phyloP scores from a whole-genome alignment of 768 basidiomycete genomes.

The Arthromyces matolae region DNA sequence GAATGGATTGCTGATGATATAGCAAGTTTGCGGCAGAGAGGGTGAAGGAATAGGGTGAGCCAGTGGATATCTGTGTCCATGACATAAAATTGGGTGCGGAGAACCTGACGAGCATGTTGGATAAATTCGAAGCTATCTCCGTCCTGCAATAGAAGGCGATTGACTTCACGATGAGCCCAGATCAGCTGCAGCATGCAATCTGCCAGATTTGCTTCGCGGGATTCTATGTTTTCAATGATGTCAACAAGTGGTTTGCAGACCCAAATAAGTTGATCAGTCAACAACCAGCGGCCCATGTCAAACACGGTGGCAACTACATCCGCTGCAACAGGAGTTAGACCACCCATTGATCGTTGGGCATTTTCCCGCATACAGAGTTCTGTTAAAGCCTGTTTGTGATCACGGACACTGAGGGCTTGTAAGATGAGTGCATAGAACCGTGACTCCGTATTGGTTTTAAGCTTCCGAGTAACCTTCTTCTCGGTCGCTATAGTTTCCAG shows the following conservation, averaged over 20 bases:
- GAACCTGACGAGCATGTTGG: constrained; percentile 21
- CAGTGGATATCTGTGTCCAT: constrained; percentile 31
- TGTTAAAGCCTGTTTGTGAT: background rate
- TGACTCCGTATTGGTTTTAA: constrained; percentile 25
- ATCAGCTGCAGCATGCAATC: constrained; percentile 35
- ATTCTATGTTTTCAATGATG: constrained; percentile 29
- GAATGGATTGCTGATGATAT: background rate
- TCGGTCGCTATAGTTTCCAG: too few relatives aligned
- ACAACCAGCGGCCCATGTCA: constrained; percentile 19
- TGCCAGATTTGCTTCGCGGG: constrained; percentile 26
- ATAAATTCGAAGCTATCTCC: constrained; percentile 21
- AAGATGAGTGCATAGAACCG: too few relatives aligned
- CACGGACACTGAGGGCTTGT: constrained; percentile 19
- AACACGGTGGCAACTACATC: constrained; percentile 23
- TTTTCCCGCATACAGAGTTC: background rate
- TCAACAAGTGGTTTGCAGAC: constrained; percentile 31
- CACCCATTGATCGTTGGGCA: background rate
- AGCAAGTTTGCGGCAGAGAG: background rate
- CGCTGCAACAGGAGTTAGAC: constrained; percentile 17
- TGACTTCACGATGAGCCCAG: constrained; percentile 12
- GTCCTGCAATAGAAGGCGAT: background rate
- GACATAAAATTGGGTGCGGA: constrained; percentile 26
- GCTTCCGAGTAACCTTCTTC: constrained; percentile 11
- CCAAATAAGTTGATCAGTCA: constrained; percentile 24
- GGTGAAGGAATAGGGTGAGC: constrained; percentile 12